A percentile compares a stretch with the other conserved stretches of the same genome.
Conservation (phyloP, 2,329 filamentous ascomycete genomes). For the Laburnicola sp. region DNA sequence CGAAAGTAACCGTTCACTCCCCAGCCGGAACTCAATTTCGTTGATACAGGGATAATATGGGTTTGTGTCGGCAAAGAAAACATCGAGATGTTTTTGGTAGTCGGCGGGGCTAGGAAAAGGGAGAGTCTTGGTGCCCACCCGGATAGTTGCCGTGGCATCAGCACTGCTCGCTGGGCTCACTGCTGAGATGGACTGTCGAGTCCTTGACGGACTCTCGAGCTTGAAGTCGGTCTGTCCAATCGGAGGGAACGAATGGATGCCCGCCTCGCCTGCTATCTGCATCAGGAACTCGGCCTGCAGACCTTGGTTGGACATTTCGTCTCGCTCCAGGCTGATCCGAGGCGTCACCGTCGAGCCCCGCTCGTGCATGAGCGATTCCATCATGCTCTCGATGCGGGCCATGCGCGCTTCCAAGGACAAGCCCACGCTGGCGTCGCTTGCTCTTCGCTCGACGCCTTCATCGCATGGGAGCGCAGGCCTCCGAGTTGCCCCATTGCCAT, state of each 20-base stretch:
- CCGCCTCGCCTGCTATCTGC: constrained; percentile 28
- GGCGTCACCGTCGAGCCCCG: constrained; percentile 29
- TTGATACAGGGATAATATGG: constrained; percentile 36
- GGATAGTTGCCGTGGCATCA: constrained; percentile 17
- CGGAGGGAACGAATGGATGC: constrained; percentile 26
- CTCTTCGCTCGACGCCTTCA: constrained; percentile 24
- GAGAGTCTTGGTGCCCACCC: constrained; percentile 22
- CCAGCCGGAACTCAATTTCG: constrained; percentile 30
- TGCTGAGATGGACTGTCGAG: constrained; percentile 9
- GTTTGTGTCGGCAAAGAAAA: constrained; percentile 36
- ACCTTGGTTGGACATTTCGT: constrained; percentile 23
- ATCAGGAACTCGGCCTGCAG: constrained; percentile 23
- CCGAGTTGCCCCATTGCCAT: constrained; percentile 19
- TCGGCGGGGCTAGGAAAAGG: constrained; percentile 25
- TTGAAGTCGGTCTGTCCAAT: constrained; percentile 18
- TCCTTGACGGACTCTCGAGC: constrained; percentile 14
- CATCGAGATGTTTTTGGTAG: constrained; percentile 29
- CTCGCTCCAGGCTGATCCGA: constrained; percentile 32
- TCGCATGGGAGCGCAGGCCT: constrained; percentile 27
- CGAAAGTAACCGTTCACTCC: constrained; percentile 29
- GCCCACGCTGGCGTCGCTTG: constrained; percentile 33
- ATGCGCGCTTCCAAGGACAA: constrained; percentile 41
- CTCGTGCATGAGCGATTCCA: constrained; percentile 40
- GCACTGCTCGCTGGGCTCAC: constrained; percentile 9
- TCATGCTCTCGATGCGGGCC: constrained; percentile 41